Percentiles rank a stretch among this genome's conserved stretches.
Conservation (phyloP, 257 asterid species). For the Orobanche coerulescens region DNA sequence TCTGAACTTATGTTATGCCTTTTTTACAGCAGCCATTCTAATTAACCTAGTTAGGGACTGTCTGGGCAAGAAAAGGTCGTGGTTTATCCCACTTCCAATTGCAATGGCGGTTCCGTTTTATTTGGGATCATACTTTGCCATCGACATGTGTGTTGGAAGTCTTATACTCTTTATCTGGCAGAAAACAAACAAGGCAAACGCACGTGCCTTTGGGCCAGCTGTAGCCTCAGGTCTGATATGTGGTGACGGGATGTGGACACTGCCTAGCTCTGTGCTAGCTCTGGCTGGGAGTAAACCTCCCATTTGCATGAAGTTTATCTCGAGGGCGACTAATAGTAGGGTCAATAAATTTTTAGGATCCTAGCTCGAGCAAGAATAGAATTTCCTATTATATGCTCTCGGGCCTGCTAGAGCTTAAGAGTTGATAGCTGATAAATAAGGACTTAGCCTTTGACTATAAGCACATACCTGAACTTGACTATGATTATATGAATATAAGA, state of each 20-base stretch:
- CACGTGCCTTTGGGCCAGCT: conserved; percentile 50
- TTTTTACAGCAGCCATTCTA: conserved; percentile 37
- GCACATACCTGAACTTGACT: no score
- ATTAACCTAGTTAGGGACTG: conserved; percentile 40
- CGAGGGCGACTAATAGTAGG: conserved; percentile 29
- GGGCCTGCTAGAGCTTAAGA: no score
- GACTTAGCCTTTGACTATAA: no score
- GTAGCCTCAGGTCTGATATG: conserved; percentile 69
- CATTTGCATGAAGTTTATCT: conserved; percentile 63
- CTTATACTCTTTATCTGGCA: conserved; percentile 51
- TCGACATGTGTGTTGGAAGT: conserved; percentile 69
- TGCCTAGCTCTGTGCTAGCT: conserved; percentile 52
- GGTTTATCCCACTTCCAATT: conserved; percentile 60
- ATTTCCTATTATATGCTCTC: no score
- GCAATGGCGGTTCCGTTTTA: conserved; percentile 71
- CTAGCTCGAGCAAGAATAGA: not conserved
- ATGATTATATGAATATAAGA: no score
- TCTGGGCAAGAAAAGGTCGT: conserved; percentile 33
- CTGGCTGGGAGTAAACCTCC: conserved; percentile 51
- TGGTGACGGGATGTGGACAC: conserved; percentile 66
- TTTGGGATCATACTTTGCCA: conserved; percentile 42
- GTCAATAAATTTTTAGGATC: conserved; percentile 27
- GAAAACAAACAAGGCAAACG: conserved; percentile 39
- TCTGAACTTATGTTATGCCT: conserved; percentile 24
- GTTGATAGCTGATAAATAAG: no score